These are phyloP conservation scores for Sanghuangporus weigelae DNA, from an alignment of 1,284 basidiomycete genomes.

Conservation along the genomic window DNA sequence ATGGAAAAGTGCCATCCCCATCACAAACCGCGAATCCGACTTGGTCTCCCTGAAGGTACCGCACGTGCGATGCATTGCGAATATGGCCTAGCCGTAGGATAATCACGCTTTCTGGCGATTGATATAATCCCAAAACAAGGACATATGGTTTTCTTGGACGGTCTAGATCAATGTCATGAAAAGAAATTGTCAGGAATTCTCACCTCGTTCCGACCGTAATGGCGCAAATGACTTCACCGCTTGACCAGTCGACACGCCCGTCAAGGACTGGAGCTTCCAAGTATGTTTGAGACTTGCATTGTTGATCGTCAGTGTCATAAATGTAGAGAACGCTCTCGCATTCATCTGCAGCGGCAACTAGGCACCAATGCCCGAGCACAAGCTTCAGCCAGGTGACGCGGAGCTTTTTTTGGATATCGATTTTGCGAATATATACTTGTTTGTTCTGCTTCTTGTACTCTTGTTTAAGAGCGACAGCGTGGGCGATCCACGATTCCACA, in stretches of 20 bases:
- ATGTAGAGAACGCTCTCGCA: background rate
- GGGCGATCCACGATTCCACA: background rate
- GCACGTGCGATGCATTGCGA: background rate
- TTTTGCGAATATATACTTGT: background rate
- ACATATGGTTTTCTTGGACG: background rate
- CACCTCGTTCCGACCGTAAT: constrained; percentile 1
- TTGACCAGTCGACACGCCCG: background rate
- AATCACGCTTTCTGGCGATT: background rate
- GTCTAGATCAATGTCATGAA: background rate
- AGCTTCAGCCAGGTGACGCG: constrained; percentile 6
- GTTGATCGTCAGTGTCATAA: background rate
- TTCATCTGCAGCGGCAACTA: constrained; percentile 4
- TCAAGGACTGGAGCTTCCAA: constrained; percentile 5
- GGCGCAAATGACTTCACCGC: background rate
- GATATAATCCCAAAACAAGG: background rate
- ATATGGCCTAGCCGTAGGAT: background rate
- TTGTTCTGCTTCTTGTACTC: background rate
- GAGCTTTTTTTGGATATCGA: background rate
- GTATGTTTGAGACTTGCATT: background rate
- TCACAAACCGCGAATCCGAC: constrained; percentile 6
- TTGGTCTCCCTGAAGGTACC: background rate
- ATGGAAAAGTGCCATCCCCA: constrained; percentile 6
- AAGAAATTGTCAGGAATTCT: background rate
- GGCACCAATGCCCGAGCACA: constrained; percentile 4
- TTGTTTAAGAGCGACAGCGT: background rate